Percentiles rank a stretch among this genome's conserved stretches.
These are phyloP conservation scores for Usnea hakonensis DNA, from an alignment of 495 filamentous ascomycete species.

Conservation along the genomic window DNA sequence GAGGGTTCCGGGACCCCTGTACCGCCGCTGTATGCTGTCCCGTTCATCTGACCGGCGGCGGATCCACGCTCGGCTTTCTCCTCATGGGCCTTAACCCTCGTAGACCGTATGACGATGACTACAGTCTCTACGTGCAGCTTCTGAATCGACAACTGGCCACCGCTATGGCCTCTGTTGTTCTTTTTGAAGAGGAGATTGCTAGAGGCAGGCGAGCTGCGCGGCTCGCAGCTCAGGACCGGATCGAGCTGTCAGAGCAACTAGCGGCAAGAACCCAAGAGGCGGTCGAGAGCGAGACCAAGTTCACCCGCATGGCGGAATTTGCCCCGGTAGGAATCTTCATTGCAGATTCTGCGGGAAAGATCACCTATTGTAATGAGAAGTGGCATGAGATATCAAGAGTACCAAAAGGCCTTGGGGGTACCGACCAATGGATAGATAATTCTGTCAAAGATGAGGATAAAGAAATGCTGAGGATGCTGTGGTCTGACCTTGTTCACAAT, in stretches of 20 bases:
- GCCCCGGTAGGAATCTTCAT: slow-evolving; percentile 68
- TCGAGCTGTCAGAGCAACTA: slow-evolving; percentile 56
- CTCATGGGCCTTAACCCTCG: slow-evolving; percentile 63
- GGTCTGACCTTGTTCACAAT: slow-evolving; percentile 49
- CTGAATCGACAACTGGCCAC: slow-evolving; percentile 62
- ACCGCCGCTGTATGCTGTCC: slow-evolving; percentile 55
- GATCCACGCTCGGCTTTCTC: slow-evolving; percentile 57
- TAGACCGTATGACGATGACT: slow-evolving; percentile 62
- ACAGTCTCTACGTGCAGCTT: slow-evolving; percentile 60
- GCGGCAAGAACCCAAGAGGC: slow-evolving; percentile 59
- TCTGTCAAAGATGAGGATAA: slow-evolving; percentile 55
- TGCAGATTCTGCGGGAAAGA: slow-evolving; percentile 50
- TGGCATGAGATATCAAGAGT: slow-evolving; percentile 62
- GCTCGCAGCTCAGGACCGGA: slow-evolving; percentile 40
- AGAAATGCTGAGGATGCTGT: slow-evolving; percentile 43
- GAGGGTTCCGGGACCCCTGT: slow-evolving; percentile 57
- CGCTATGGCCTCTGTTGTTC: slow-evolving; percentile 60
- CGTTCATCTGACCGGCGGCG: slow-evolving; percentile 56
- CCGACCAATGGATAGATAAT: slow-evolving; percentile 58
- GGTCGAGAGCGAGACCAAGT: slow-evolving; percentile 59
- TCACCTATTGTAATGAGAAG: slow-evolving; percentile 66
- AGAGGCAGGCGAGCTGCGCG: slow-evolving; percentile 58
- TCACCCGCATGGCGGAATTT: slow-evolving; percentile 67
- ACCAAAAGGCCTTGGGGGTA: slow-evolving; percentile 40
- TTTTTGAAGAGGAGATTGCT: slow-evolving; percentile 68